These are phyloP conservation scores for Erythrophleum ivorense DNA, from an alignment of 331 rosid genomes.

Conservation along the genomic window DNA sequence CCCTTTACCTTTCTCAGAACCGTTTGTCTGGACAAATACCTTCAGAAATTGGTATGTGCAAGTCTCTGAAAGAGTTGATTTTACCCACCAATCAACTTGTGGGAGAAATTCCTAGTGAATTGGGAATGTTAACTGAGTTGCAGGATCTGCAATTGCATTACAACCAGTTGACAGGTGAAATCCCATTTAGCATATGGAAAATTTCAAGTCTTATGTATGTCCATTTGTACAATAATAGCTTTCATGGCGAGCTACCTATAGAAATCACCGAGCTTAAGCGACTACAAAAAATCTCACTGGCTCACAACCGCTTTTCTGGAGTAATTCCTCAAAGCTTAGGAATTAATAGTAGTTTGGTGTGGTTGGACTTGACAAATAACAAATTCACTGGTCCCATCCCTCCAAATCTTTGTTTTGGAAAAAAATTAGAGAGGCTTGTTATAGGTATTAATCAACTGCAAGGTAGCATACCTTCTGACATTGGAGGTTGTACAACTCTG, in stretches of 20 bases:
- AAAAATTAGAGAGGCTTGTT: constrained; percentile 41
- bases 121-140: constrained; percentile 51
- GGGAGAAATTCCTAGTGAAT: constrained; percentile 59
- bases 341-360: constrained; percentile 46
- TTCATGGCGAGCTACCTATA: constrained; percentile 57
- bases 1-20: constrained; percentile 48
- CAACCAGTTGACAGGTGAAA: constrained; percentile 58
- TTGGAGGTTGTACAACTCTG: constrained; percentile 56
- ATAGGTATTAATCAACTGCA: constrained; percentile 55
- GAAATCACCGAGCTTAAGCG: constrained; percentile 59
- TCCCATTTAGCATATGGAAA: constrained; percentile 72
- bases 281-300: constrained; percentile 50
- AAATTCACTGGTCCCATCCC: constrained; percentile 57
- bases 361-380: constrained; percentile 54
- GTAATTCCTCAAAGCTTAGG: constrained; percentile 14
- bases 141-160: constrained; percentile 43
- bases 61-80: constrained; percentile 43
- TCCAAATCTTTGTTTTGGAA: constrained; percentile 58
- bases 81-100: constrained; percentile 55
- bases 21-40: constrained; percentile 59
- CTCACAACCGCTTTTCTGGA: constrained; percentile 56
- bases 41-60: constrained; percentile 53
- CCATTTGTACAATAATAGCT: constrained; percentile 51
- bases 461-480: constrained; percentile 53
- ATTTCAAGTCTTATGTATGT: constrained; percentile 54